A percentile compares a stretch with the other conserved stretches of the same genome.
These are phyloP conservation scores for Tulasnella calospora DNA, from an alignment of 768 basidiomycete genomes.

Conservation along the genomic window DNA sequence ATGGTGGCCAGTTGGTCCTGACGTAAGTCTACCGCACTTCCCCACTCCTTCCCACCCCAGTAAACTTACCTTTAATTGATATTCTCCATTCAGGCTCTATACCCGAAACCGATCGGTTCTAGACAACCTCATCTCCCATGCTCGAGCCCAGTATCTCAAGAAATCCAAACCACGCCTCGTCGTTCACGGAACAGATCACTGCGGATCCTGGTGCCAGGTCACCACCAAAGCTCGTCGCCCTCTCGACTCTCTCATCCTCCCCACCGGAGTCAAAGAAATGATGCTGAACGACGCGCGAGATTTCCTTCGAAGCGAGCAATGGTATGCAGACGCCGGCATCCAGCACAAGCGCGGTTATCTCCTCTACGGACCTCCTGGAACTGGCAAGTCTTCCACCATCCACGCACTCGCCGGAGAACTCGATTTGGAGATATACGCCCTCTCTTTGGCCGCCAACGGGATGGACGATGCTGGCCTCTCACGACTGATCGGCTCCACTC, in stretches of 20 bases:
- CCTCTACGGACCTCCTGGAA: constrained; percentile 57
- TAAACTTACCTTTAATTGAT: not conserved
- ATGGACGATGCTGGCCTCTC: constrained; percentile 51
- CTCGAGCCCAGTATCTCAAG: constrained; percentile 42
- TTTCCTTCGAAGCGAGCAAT: constrained; percentile 51
- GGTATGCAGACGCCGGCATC: constrained; percentile 55
- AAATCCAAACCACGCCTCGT: constrained; percentile 42
- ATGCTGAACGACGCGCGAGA: constrained; percentile 50
- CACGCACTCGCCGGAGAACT: constrained; percentile 43
- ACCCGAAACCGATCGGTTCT: constrained; percentile 43
- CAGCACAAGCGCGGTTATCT: constrained; percentile 56
- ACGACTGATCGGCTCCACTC: constrained; percentile 45
- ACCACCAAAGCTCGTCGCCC: constrained; percentile 49
- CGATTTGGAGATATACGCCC: constrained; percentile 36
- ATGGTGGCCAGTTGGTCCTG: constrained; percentile 26
- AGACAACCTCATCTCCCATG: constrained; percentile 44
- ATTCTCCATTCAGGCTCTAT: constrained; percentile 39
- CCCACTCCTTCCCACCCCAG: not conserved
- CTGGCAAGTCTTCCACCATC: constrained; percentile 54
- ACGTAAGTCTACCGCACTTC: constrained; percentile 22
- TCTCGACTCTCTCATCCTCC: constrained; percentile 51
- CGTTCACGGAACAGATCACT: constrained; percentile 2
- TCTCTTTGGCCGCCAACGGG: constrained; percentile 49
- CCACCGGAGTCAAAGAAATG: constrained; percentile 44
- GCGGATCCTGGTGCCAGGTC: constrained; percentile 37